phyloP scores from a whole-genome alignment of 2,329 filamentous ascomycete genomes.

The Cladosporium sp. region DNA sequence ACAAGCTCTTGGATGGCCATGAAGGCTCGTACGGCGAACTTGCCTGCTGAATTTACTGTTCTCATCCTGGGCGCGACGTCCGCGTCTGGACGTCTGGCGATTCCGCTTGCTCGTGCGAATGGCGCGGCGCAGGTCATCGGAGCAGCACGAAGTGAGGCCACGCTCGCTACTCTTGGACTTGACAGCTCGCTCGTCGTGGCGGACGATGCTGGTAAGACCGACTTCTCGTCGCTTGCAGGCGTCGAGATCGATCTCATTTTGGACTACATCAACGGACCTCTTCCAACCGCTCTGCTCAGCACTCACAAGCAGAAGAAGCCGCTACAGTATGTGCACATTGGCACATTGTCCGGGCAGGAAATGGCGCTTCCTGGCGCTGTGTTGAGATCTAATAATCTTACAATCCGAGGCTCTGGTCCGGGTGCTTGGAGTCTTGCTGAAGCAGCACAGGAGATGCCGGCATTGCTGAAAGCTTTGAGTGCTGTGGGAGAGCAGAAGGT shows the following conservation, averaged over 20 bases:
- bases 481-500: slow-evolving; percentile 30
- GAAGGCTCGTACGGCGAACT: slow-evolving; percentile 44
- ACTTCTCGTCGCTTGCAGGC: slow-evolving; percentile 44
- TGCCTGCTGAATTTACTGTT: slow-evolving; percentile 50
- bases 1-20: slow-evolving; percentile 63
- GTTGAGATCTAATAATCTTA: slow-evolving; percentile 54
- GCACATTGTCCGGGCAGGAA: slow-evolving; percentile 46
- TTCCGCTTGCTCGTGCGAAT: slow-evolving; percentile 50
- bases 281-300: slow-evolving; percentile 46
- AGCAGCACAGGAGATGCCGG: slow-evolving; percentile 28
- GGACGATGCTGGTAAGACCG: slow-evolving; percentile 40
- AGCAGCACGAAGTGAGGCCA: slow-evolving; percentile 50
- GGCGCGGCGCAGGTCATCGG: slow-evolving; percentile 57
- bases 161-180: slow-evolving; percentile 38
- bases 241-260: slow-evolving; percentile 57
- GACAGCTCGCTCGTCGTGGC: slow-evolving; percentile 52
- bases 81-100: slow-evolving; percentile 55
- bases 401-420: slow-evolving; percentile 37
- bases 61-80: slow-evolving; percentile 58
- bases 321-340: slow-evolving; percentile 58
- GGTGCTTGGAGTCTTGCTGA: slow-evolving; percentile 33
- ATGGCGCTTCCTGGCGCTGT: slow-evolving; percentile 47
- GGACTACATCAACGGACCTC: slow-evolving; percentile 59
- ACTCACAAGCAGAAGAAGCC: slow-evolving; percentile 46
- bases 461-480: slow-evolving; percentile 28